Percentiles rank a stretch among this genome's conserved stretches.
Conservation (phyloP, 768 basidiomycete species). For the Kwoniella shandongensis region DNA sequence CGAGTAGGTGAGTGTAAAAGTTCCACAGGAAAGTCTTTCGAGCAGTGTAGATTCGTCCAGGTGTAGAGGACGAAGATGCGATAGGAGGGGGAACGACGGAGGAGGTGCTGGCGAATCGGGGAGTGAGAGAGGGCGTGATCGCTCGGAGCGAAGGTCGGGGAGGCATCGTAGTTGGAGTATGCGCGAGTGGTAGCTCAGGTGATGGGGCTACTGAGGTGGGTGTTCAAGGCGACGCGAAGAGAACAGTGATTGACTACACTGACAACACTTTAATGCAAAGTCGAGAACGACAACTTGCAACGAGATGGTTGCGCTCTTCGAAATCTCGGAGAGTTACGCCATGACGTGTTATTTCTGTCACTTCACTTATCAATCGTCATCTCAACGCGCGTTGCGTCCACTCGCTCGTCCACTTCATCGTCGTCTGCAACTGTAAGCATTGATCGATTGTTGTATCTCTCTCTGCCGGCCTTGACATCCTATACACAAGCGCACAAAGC, state of each 20-base stretch:
- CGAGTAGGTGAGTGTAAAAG: constrained; percentile 73
- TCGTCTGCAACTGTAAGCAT: too few species aligned
- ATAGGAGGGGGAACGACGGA: constrained; percentile 1
- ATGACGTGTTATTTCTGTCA: constrained; percentile 7
- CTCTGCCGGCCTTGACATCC: too few species aligned
- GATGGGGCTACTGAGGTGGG: too few species aligned
- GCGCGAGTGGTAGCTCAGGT: too few species aligned
- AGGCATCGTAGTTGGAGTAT: constrained; percentile 1
- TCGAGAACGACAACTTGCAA: not conserved
- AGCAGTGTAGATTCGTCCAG: constrained; percentile 67
- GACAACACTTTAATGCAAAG: too few species aligned
- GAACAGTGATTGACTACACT: not conserved
- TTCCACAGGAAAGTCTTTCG: constrained; percentile 79
- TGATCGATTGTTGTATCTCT: not conserved
- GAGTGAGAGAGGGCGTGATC: not conserved
- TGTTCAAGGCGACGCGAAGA: too few species aligned
- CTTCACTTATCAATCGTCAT: too few species aligned
- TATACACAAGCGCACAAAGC: too few species aligned
- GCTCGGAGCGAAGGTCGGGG: constrained; percentile 15
- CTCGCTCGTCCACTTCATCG: not conserved
- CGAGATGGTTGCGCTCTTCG: too few species aligned
- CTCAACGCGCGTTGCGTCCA: not conserved
- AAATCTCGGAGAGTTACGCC: not conserved
- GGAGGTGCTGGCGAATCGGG: constrained; percentile 16
- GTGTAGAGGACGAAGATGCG: constrained; percentile 3